Base-by-base conservation (phyloP, 768 basidiomycete genomes). In the Strobilomyces confusus region DNA sequence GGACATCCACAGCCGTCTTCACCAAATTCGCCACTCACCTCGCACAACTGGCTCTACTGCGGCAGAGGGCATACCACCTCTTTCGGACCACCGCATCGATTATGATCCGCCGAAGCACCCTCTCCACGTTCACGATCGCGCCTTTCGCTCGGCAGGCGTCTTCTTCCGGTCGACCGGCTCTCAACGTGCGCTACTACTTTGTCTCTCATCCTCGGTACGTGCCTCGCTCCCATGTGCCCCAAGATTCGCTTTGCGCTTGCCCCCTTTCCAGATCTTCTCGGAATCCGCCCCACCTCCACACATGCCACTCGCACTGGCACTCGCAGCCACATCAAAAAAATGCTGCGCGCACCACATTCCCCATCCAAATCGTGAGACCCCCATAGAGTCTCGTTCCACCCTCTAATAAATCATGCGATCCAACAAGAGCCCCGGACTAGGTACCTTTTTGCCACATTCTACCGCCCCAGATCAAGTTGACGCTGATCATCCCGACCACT, bases 141-240 rank as follows among this genome's bases (percentile, higher is more conserved):
- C 41, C 51, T 49, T 29, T 54, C 59, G 32, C 29, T 51, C 55
- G 58, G 51, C 57, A 52, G 54, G 38, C 44, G 19, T 5, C 53
- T 56, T 63, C 49, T 41, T 49, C 52, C 53, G 57, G 52, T 52
- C 26, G 8, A 23, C 52, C 56, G 55, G 54, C 52, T 25, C 59
- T 43, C 48, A 41, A 44, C 51, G 37, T 48, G 50, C 45, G 44
- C 19, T 30, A 26, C 23, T 45, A 15, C 57, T 47, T 48, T 25
- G 53, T 53, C 52, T 42, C 49, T 52, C 51, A 33, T 50, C 62
- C 52, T 57, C 51, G 59, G 37, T 56, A 40, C 53, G 55, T 63
- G 57, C 58, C 62, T 56, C 57, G 7, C 52, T 9, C 43, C 66
- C 64, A 69, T 66, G 65, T 67, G 67, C 45, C 34, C 54, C 9